Evolutionary conservation across 148 eudicot species (phyloP).

Genomic region (Cornus controversa): DNA sequence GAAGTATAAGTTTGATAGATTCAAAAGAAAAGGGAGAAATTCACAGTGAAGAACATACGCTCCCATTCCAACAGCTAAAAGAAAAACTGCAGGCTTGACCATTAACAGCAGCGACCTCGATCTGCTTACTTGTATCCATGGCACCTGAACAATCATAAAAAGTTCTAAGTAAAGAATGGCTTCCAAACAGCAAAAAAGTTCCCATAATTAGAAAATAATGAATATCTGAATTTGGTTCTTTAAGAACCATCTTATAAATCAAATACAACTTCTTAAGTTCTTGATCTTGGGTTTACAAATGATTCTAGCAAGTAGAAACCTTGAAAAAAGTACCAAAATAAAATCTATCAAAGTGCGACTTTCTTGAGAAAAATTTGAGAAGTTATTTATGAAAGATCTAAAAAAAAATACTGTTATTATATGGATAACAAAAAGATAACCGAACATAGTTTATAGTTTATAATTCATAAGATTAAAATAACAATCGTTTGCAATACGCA

Average conservation of each 20-base stretch:
- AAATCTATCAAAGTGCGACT: too few relatives aligned
- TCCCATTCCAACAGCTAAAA: slow-evolving; percentile 75
- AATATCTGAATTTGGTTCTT: slow-evolving; percentile 1
- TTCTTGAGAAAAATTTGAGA: too few relatives aligned
- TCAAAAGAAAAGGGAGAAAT: too few relatives aligned
- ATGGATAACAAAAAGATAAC: too few relatives aligned
- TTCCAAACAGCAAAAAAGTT: not conserved
- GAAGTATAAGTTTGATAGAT: too few relatives aligned
- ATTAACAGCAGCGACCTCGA: slow-evolving; percentile 81
- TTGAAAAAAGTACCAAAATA: too few relatives aligned
- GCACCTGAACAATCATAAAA: slow-evolving; percentile 47
- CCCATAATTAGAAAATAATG: not conserved
- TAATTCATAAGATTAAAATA: not conserved
- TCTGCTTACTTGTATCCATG: slow-evolving; percentile 97
- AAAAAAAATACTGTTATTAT: not conserved
- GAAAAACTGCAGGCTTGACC: slow-evolving; percentile 78
- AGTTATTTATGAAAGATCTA: not conserved
- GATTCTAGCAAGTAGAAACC: not conserved
- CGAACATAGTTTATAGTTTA: too few relatives aligned
- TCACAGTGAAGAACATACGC: slow-evolving; percentile 49
- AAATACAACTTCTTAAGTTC: not conserved
- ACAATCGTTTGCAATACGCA: not conserved
- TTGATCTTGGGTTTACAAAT: slow-evolving; percentile 3
- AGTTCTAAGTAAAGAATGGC: not conserved
- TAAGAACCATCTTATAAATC: not conserved